These are phyloP conservation scores for Codiaeum variegatum DNA, from an alignment of 441 rosid species.

Conservation along the genomic window DNA sequence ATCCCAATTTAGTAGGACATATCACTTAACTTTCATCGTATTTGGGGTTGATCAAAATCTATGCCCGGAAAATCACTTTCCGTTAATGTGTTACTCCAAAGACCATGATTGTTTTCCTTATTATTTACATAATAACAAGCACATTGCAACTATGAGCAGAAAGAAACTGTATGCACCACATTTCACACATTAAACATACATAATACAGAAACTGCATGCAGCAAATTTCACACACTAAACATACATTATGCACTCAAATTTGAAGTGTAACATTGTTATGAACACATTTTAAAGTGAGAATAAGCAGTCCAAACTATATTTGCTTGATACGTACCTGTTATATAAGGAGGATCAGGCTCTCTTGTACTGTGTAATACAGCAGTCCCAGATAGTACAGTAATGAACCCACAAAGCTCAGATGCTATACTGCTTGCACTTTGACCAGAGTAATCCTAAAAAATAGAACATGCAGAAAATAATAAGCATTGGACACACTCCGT, in stretches of 20 bases:
- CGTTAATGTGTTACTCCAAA: background rate
- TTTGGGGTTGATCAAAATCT: background rate
- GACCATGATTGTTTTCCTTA: background rate
- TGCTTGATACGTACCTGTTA: constrained; percentile 38
- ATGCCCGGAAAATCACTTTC: background rate
- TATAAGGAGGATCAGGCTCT: constrained; percentile 46
- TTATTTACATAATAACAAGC: background rate
- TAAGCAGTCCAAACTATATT: background rate
- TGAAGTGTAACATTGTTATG: background rate
- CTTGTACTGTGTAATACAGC: constrained; percentile 51
- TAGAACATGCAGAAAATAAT: constrained; percentile 7
- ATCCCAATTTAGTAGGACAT: background rate
- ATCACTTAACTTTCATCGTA: background rate
- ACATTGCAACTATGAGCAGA: background rate
- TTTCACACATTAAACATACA: background rate
- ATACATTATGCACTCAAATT: background rate
- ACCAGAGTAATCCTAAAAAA: constrained; percentile 52
- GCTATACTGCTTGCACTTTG: constrained; percentile 56
- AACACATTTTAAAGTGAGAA: background rate
- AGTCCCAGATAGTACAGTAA: constrained; percentile 62
- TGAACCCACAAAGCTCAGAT: constrained; percentile 62
- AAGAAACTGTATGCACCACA: background rate
- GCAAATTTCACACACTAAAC: background rate
- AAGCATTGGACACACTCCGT: background rate
- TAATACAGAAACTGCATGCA: constrained; percentile 4